These are phyloP conservation scores for Bruguiera gymnorhiza DNA, from an alignment of 345 rosid genomes.

Conservation along the genomic window DNA sequence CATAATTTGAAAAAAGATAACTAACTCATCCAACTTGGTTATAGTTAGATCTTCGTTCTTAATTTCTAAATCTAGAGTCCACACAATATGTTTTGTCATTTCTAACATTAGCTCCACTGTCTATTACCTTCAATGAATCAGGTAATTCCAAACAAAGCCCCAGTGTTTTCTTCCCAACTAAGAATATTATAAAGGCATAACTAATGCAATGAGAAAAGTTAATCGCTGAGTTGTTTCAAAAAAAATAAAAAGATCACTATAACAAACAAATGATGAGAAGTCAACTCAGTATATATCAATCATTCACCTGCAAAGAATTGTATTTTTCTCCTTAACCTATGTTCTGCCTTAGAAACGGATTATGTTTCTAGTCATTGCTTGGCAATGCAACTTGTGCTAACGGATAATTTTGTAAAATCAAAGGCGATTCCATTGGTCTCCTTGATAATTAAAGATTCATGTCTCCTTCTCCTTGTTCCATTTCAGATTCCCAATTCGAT, in stretches of 20 bases:
- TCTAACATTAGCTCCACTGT: too few species aligned
- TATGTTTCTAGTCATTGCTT: conserved; percentile 4
- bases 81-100: too few species aligned
- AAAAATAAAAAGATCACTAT: background rate
- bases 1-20: too few species aligned
- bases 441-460: conserved; percentile 1
- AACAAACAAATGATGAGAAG: background rate
- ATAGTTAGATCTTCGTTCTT: too few species aligned
- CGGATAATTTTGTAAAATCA: background rate
- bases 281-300: background rate
- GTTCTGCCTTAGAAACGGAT: background rate
- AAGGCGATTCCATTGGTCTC: background rate
- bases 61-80: too few species aligned
- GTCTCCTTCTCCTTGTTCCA: conserved; percentile 35
- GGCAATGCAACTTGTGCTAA: background rate
- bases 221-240: too few species aligned
- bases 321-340: background rate
- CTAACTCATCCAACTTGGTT: too few species aligned
- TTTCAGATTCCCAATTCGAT: conserved; percentile 10
- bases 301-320: background rate
- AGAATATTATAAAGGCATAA: too few species aligned
- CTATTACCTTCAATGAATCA: background rate
- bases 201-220: too few species aligned
- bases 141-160: background rate
- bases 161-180: background rate